These are phyloP conservation scores for Beauveria pseudobassiana DNA, from an alignment of 2,329 filamentous ascomycete species.

Conservation along the genomic window DNA sequence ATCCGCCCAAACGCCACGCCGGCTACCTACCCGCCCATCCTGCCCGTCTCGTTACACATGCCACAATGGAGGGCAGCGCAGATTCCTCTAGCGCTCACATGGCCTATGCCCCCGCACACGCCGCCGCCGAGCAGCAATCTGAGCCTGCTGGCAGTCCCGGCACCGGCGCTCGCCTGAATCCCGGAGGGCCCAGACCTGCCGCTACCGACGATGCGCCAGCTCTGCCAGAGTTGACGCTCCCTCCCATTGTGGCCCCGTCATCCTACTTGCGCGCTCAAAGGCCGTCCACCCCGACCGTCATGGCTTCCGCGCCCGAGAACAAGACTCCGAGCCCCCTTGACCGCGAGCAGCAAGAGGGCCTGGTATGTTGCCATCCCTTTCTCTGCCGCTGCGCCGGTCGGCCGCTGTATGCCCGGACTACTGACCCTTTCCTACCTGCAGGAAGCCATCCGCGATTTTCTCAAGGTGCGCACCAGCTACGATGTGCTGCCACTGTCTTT, in stretches of 20 bases:
- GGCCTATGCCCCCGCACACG: conserved; percentile 2
- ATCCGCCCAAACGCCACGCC: conserved; percentile 5
- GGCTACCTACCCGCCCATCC: neutral
- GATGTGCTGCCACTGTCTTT: conserved; percentile 95
- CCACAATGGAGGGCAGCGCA: conserved; percentile 6
- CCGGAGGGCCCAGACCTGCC: conserved; percentile 13
- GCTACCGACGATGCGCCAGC: conserved; percentile 10
- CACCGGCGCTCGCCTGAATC: conserved; percentile 12
- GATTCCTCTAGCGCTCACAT: conserved; percentile 10
- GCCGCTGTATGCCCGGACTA: neutral
- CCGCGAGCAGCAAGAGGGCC: conserved; percentile 68
- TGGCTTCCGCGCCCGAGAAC: conserved; percentile 27
- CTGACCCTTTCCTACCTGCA: conserved; percentile 29
- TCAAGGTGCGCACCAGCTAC: conserved; percentile 94
- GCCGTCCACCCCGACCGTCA: conserved; percentile 25
- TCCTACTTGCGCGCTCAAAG: conserved; percentile 44
- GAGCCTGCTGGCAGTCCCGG: conserved; percentile 6
- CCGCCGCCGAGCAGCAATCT: neutral
- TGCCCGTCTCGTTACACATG: neutral
- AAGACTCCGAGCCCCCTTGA: conserved; percentile 54
- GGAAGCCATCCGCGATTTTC: conserved; percentile 89
- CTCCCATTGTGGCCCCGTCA: conserved; percentile 53
- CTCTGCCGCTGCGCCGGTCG: neutral
- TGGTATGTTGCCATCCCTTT: conserved; percentile 47
- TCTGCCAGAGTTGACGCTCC: conserved; percentile 27